Percentiles rank a stretch among this genome's conserved stretches.
Conservation (phyloP, 2,329 filamentous ascomycete species). For the Trichoderma sp. region DNA sequence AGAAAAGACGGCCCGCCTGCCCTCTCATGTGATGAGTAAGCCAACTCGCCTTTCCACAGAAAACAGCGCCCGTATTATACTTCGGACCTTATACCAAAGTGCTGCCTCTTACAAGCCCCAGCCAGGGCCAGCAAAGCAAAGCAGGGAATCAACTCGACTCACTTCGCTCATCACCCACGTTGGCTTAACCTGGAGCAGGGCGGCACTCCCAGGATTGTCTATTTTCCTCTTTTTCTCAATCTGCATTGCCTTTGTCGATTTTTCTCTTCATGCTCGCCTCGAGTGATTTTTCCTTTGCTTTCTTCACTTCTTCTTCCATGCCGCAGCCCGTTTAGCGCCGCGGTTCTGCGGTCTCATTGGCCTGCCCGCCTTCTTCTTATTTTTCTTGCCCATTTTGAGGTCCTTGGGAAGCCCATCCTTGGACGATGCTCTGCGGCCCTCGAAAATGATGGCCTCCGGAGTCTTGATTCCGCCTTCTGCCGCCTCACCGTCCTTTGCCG, state of each 20-base stretch:
- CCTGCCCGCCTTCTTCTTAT: slow-evolving; percentile 46
- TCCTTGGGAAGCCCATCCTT: slow-evolving; percentile 66
- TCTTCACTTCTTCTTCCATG: slow-evolving; percentile 43
- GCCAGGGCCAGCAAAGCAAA: not conserved
- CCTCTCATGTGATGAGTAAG: slow-evolving; percentile 34
- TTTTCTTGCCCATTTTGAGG: slow-evolving; percentile 59
- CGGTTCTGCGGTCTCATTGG: slow-evolving; percentile 41
- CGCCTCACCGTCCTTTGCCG: slow-evolving; percentile 27
- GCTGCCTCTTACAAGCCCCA: slow-evolving; percentile 21
- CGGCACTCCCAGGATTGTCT: not conserved
- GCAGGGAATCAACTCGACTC: not conserved
- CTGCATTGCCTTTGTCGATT: not conserved
- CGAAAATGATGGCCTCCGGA: slow-evolving; percentile 75
- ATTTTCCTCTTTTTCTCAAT: not conserved
- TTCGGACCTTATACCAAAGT: not conserved
- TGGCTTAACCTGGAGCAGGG: not conserved
- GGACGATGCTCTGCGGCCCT: slow-evolving; percentile 72
- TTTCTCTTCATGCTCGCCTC: slow-evolving; percentile 33
- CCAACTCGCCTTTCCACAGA: slow-evolving; percentile 15
- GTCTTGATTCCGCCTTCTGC: slow-evolving; percentile 46
- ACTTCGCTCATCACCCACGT: not conserved
- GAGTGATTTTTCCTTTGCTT: not conserved
- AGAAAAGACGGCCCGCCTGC: not conserved
- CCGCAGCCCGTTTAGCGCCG: slow-evolving; percentile 42
- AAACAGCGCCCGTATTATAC: not conserved